Base-by-base conservation (phyloP, 2,329 filamentous ascomycete species). In the Penicillium sp. region DNA sequence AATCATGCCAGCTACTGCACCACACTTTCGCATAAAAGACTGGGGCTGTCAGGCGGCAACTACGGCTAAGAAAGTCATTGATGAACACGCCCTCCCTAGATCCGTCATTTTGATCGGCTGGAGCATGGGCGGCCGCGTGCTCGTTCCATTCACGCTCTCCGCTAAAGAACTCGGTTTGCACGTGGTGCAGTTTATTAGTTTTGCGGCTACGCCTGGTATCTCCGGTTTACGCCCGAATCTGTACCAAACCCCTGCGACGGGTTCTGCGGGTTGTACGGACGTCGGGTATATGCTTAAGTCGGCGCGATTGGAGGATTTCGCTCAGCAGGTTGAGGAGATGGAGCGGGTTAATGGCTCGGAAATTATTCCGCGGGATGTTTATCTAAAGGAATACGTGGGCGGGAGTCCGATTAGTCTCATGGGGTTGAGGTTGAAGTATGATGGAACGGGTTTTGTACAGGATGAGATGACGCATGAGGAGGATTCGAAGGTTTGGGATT, bases 381-480 rank as follows among this genome's bases (percentile, higher is more conserved):
- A 38, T 38, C 2, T 13, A 9, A 11, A 6, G 35, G 35, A 38
- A 14, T 38, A 38, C 13, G 35, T 38, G 1, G 35, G 35, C 20
- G 35, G 35, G 18, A 20, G 16, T 38, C 35, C 35, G 18, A 7
- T 38, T 38, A 22, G 18, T 9, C 18, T 38, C 11, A 38, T 13
- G 35, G 35, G 35, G 35, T 20, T 38, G 35, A 20, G 35, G 35
- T 38, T 38, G 35, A 38, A 14, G 35, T 38, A 20, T 5, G 35
- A 38, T 20, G 35, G 18, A 13, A 4, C 16, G 16, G 11, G 14
- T 5, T 38, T 38, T 38, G 35, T 38, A 14, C 35, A 20, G n/a
- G 55, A 55, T 31, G 57, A 60, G 14, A 14, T 50, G 5, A 40
- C 45, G 8, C 50, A 54, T 43, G 54, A 56, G 30, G 48, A 54